Base-by-base conservation (phyloP, 805 yeast genomes). In the Diddensiella transvaalensis region DNA sequence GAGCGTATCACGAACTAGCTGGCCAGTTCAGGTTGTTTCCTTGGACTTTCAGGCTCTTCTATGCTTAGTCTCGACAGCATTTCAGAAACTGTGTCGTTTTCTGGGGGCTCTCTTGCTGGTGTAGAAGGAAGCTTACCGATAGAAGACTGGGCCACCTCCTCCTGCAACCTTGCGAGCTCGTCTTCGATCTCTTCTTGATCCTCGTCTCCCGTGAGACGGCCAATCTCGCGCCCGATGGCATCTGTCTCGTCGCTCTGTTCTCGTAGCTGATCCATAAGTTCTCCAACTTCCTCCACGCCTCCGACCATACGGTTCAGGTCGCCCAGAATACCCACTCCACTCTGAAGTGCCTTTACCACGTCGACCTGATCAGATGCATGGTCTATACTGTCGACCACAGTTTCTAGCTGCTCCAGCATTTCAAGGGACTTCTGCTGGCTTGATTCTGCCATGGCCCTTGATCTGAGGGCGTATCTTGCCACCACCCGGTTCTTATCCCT, bases 261-360 rank as follows among this genome's bases (percentile, higher is more conserved):
- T 13, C 66, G 61, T 10, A 76, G 55, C 38, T 67, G 69, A 44
- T 71, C 74, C 55, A 75, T 59, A 3, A 73, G 52, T 2, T 67
- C 65, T 19, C 69, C 72, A 0, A 77, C 73, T 30, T 64, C 60
- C 6, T 75, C 78, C 11, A 68, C 63, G 2, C 75, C 75, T 3
- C 77, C 79, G 29, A 70, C 53, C 42, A 68, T 68, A 5, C 61
- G 46, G 49, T 76, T 75, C 40, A 77, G 62, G 22, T 59, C 51
- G 42, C 60, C 60, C 29, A 77, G 61, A 17, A 72, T 59, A 5
- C 57, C 56, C 3, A 67, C 60, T 19, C 76, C 69, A 15, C 65
- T 61, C 45, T 63, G 60, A 18, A 77, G 51, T 2, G 75, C 72
- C 15, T 59, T 61, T 4, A 72, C 44, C 3, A 76, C 54, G 18